Percentiles rank a stretch among this genome's conserved stretches.
phyloP scores from a whole-genome alignment of 2,329 filamentous ascomycete genomes.

The Talaromyces albobiverticillius region DNA sequence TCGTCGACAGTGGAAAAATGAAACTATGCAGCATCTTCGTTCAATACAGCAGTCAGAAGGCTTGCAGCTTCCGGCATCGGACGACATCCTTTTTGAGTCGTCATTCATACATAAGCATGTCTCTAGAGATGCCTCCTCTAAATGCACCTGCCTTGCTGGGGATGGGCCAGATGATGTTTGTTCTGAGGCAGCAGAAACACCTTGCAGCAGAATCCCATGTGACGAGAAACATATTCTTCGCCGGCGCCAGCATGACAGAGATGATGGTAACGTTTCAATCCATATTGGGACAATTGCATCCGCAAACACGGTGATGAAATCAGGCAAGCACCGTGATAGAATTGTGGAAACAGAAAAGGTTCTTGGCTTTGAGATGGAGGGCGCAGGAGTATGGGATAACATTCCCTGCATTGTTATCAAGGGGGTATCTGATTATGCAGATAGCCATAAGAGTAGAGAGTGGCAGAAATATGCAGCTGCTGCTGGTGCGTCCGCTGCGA shows the following conservation, averaged over 20 bases:
- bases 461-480: constrained; percentile 36
- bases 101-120: background rate
- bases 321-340: background rate
- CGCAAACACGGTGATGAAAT: background rate
- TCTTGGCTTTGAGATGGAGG: constrained; percentile 28
- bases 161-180: background rate
- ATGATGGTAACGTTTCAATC: background rate
- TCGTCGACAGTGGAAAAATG: too few species aligned
- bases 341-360: background rate
- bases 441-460: constrained; percentile 35
- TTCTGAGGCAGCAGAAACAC: background rate
- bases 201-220: background rate
- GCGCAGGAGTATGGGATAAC: constrained; percentile 22
- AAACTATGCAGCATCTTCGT: background rate
- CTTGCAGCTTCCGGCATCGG: background rate
- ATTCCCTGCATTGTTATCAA: constrained; percentile 38
- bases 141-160: background rate
- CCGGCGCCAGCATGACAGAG: background rate
- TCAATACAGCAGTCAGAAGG: too few species aligned
- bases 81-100: background rate
- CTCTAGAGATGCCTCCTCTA: background rate
- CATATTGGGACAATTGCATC: background rate
- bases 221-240: background rate
- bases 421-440: constrained; percentile 35
- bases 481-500: too few species aligned